phyloP scores from a whole-genome alignment of 2,329 filamentous ascomycete genomes.

The Sarocladiaceae sp. region DNA sequence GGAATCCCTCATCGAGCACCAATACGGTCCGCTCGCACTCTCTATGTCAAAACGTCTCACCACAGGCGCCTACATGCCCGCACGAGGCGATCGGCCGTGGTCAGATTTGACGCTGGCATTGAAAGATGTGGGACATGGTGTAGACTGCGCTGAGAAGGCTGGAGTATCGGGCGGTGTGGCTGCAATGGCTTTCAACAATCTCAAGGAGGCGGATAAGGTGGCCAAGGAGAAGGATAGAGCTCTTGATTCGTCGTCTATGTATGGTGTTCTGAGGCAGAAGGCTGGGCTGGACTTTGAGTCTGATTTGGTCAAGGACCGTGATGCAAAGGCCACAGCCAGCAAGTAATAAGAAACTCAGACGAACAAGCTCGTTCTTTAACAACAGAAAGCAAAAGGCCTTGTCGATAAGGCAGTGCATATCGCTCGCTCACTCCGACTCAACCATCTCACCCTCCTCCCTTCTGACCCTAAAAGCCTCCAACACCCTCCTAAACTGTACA shows the following conservation, averaged over 20 bases:
- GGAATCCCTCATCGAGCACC: conserved; percentile 37
- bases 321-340: conserved; percentile 16
- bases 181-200: conserved; percentile 36
- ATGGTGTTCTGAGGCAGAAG: conserved; percentile 39
- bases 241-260: conserved; percentile 48
- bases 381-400: too few relatives aligned
- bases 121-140: conserved; percentile 48
- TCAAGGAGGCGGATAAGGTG: conserved; percentile 36
- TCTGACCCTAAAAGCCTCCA: conserved; percentile 26
- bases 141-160: conserved; percentile 34
- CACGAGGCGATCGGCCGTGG: conserved; percentile 31
- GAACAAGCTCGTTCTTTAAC: too few relatives aligned
- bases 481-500: conserved; percentile 21
- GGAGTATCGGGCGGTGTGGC: conserved; percentile 36
- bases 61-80: conserved; percentile 32
- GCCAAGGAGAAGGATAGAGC: conserved; percentile 27
- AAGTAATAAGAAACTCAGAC: too few relatives aligned
- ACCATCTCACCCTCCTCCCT: conserved; percentile 12
- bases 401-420: too few relatives aligned
- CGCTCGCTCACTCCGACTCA: neutral
- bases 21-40: conserved; percentile 32
- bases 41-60: conserved; percentile 34
- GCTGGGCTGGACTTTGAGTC: conserved; percentile 41
- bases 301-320: conserved; percentile 26
- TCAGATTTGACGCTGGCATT: conserved; percentile 46